Evolutionary conservation across 2,329 filamentous ascomycete genomes (phyloP), one percentile per base, ranked within the genome.

Genomic region (Fusarium anguioides): DNA sequence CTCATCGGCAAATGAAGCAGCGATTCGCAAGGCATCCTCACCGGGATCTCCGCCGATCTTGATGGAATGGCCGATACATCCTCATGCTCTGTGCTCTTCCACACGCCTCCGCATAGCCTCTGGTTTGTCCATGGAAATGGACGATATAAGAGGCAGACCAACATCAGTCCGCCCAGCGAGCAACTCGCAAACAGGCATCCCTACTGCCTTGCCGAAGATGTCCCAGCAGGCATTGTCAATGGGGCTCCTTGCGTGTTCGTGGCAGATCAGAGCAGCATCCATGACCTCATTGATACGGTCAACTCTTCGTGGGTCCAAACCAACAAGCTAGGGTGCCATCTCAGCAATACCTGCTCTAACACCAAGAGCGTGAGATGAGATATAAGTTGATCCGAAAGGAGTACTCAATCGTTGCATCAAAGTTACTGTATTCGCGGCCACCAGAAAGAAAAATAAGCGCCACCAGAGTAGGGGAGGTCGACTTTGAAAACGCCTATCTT

Each of bases 271-370:
- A 6, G 62, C 45, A 36, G 35, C 45, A 8, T 67, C 65, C 62
- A 71, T 70, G 8, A 58, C 63, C 24, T 67, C 63, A n/a, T 70
- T 67, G 24, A 70, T 69, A 17, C 66, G 65, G 23, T 71, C 66
- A 11, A 67, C 39, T 35, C 54, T 45, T 29, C 65, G 45, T 2
- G 57, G 60, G 29, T 69, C 59, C 21, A 71, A 17, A 3, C 59
- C 56, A 11, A 69, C 63, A 17, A 71, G 29, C 37, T 41, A 52
- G 4, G 67, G 59, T 2, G 66, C 50, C 1, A 70, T 67, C 46
- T 70, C 55, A 0, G 58, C 52, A 20, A 70, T 67, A 12, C 59
- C 67, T 4, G 59, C 63, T 35, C 67, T 64, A 11, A 70, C 66
- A 4, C 55, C 62, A 6, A 58, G 64, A 20, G 66, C 64, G 40